Evolutionary conservation across 441 rosid genomes (phyloP).

Genomic region (Croton laevigatus): DNA sequence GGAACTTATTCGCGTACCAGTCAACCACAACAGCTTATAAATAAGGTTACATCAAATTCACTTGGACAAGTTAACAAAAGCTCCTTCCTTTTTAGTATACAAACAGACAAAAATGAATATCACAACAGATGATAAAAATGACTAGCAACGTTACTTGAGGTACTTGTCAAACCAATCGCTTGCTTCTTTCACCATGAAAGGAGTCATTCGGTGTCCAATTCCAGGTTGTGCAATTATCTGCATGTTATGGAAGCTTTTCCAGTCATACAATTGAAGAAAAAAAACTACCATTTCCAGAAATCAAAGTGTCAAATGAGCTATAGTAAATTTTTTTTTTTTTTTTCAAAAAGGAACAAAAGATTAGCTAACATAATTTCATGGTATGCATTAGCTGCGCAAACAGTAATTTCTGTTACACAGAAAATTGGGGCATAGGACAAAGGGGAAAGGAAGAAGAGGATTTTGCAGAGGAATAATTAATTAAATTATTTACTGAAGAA

Average conservation of each 20-base stretch:
- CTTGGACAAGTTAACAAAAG: slow-evolving; percentile 1
- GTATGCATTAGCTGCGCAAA: not conserved
- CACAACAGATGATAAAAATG: not conserved
- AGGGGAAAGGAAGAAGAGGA: not conserved
- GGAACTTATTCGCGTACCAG: not conserved
- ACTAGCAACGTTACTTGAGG: slow-evolving; percentile 38
- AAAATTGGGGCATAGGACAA: not conserved
- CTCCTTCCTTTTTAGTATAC: not conserved
- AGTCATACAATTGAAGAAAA: not conserved
- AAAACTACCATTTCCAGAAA: not conserved
- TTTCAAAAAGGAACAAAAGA: not conserved
- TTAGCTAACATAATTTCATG: not conserved
- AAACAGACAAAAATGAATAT: not conserved
- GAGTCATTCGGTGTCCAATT: slow-evolving; percentile 68
- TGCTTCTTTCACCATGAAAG: slow-evolving; percentile 75
- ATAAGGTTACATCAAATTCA: not conserved
- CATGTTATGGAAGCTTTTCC: slow-evolving; percentile 6
- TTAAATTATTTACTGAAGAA: too few relatives aligned
- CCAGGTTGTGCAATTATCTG: slow-evolving; percentile 76
- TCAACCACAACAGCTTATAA: not conserved
- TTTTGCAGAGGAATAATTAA: too few relatives aligned
- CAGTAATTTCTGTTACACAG: not conserved
- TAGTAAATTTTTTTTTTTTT: not conserved
- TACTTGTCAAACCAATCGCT: slow-evolving; percentile 81
- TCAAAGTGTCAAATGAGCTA: not conserved